Base-by-base conservation (phyloP, 2,329 filamentous ascomycete species). In the Pestalotiopsis sp. region DNA sequence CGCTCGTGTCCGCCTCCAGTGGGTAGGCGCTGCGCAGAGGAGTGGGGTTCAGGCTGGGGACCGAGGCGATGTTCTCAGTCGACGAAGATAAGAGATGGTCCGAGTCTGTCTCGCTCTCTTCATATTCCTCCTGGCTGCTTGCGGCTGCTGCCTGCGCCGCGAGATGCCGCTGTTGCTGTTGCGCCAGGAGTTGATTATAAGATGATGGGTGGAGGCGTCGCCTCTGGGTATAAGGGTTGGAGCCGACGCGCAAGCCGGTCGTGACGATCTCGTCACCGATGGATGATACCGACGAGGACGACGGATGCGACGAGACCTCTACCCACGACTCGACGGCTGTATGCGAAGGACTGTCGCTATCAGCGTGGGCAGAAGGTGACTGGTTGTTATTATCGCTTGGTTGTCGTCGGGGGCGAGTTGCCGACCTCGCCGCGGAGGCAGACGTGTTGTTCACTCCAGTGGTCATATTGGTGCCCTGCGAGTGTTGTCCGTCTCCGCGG, bases 51-150 rank as follows among this genome's bases (percentile, higher is more conserved):
- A 69, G 41, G 69, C 75, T 45, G 75, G 72, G 70, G 59, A 78
- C 66, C 64, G 77, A 67, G 67, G 77, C 59, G 70, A 85, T 76
- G 68, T 88, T 85, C 73, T 91, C 89, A 60, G 83, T 85, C 14
- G 89, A 91, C 73, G 87, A 90, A 2, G 86, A 85, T 76, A 91
- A 79, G 12, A 88, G 74, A 14, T 87, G 88, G 75, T 97, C 95
- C 57, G 94, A 94, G 71, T 97, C 95, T 80, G 88, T 97, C 79
- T 97, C 94, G 71, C 92, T 97, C 83, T 97, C 94, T 41, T 97
- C 94, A 75, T 97, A 97, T 82, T 97, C 95, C 74, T 97, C 95
- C 78, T 97, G 94, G 76, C 95, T 97, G 80, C 94, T 97, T 39
- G 85, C 83, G 66, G 80, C 76, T 25, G 82, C 82, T 49, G 81